phyloP scores from a whole-genome alignment of 176 grass and related monocot species.

The Carex pumila region DNA sequence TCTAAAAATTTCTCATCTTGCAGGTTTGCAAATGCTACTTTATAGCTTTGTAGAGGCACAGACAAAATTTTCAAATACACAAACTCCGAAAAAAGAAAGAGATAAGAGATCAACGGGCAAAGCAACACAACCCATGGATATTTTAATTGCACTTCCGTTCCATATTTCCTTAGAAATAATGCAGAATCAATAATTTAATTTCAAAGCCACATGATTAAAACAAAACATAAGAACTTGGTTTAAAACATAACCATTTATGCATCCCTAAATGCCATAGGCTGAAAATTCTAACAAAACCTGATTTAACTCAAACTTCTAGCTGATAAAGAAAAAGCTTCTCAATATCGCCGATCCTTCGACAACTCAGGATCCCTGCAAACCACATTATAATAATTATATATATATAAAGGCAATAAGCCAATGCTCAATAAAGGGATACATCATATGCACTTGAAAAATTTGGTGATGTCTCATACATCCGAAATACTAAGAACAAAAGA shows the following conservation, averaged over 20 bases:
- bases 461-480: not conserved
- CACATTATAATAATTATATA: slow-evolving; percentile 3
- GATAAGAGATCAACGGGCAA: not conserved
- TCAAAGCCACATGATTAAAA: not conserved
- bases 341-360: slow-evolving; percentile 33
- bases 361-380: slow-evolving; percentile 58
- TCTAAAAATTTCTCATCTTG: not conserved
- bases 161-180: not conserved
- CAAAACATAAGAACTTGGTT: not conserved
- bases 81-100: not conserved
- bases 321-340: slow-evolving; percentile 7
- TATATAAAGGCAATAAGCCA: not conserved
- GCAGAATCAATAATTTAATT: not conserved
- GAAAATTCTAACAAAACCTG: slow-evolving; percentile 21
- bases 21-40: not conserved
- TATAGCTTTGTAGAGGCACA: not conserved
- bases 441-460: not conserved
- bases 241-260: slow-evolving; percentile 13
- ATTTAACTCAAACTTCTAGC: not conserved
- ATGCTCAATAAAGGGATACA: not conserved
- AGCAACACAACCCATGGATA: not conserved
- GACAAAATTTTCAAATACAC: not conserved
- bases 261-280: slow-evolving; percentile 1
- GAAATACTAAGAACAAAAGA: not conserved
- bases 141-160: not conserved